Conservation (phyloP, 228 moss, liverwort and hornwort genomes). For the Sphagnum fallax region DNA sequence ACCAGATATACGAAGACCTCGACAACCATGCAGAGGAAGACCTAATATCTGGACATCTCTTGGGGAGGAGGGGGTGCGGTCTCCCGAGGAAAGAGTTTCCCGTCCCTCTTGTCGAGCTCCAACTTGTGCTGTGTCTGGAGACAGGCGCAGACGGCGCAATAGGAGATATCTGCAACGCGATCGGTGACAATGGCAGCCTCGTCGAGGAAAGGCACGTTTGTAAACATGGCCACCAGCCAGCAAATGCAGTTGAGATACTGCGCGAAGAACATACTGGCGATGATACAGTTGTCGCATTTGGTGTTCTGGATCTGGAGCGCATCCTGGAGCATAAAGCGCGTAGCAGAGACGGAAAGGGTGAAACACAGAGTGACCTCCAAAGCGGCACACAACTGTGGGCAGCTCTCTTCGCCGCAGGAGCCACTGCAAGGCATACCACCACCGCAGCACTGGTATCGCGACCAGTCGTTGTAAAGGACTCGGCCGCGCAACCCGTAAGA, state of each 20-base stretch:
- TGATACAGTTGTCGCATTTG: slow-evolving; percentile 89
- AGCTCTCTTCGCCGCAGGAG: slow-evolving; percentile 60
- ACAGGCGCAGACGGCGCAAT: slow-evolving; percentile 91
- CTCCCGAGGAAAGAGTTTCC: slow-evolving; percentile 38
- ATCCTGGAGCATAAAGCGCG: slow-evolving; percentile 83
- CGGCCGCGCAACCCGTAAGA: slow-evolving; percentile 79
- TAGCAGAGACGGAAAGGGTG: slow-evolving; percentile 57
- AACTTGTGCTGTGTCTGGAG: slow-evolving; percentile 94
- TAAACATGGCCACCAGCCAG: slow-evolving; percentile 48
- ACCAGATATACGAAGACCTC: too few relatives aligned
- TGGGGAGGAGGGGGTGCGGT: slow-evolving; percentile 60
- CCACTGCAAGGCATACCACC: slow-evolving; percentile 90
- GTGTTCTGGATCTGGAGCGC: slow-evolving; percentile 82
- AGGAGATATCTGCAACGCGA: slow-evolving; percentile 80
- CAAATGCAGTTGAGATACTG: slow-evolving; percentile 86
- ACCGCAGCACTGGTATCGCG: slow-evolving; percentile 79
- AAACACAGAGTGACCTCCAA: slow-evolving; percentile 73
- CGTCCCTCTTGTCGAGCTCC: slow-evolving; percentile 91
- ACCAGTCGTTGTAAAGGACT: slow-evolving; percentile 84
- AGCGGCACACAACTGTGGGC: slow-evolving; percentile 65
- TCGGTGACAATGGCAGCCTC: slow-evolving; percentile 77
- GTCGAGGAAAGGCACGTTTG: slow-evolving; percentile 36
- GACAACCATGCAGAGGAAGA: not conserved
- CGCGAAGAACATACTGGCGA: slow-evolving; percentile 65
- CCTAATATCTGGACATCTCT: slow-evolving; percentile 45